Conservation (phyloP, 768 basidiomycete species). For the Rubroboletus satanas region DNA sequence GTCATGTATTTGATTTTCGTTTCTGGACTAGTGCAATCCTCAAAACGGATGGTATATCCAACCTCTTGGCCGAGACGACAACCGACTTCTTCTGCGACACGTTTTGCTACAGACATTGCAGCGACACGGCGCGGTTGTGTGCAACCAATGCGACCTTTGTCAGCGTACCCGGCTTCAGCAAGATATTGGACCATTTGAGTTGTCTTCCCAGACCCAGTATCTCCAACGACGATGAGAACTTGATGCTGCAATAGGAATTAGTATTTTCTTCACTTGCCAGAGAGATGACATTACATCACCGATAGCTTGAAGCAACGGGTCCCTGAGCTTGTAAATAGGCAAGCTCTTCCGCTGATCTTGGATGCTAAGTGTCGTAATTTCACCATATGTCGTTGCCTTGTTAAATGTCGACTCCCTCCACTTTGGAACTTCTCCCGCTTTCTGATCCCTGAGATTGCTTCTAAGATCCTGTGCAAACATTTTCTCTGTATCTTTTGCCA, state of each 20-base stretch:
- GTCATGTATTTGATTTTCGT: constrained; percentile 99
- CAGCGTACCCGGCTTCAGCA: constrained; percentile 91
- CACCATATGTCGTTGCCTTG: constrained; percentile 94
- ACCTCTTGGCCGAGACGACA: constrained; percentile 97
- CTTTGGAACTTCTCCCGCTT: constrained; percentile 74
- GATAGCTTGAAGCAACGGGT: constrained; percentile 86
- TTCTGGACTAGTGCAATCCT: constrained; percentile 98
- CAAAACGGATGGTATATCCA: constrained; percentile 98
- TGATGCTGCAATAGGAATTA: constrained; percentile 48
- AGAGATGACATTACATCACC: constrained; percentile 57
- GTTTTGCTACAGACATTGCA: constrained; percentile 98
- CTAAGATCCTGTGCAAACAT: constrained; percentile 92
- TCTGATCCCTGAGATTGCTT: constrained; percentile 76
- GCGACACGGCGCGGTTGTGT: constrained; percentile 99
- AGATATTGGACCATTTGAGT: constrained; percentile 99
- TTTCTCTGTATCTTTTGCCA: constrained; percentile 83
- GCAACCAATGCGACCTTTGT: constrained; percentile 88
- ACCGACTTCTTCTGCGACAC: constrained; percentile 97
- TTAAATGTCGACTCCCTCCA: constrained; percentile 95
- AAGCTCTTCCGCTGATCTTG: constrained; percentile 89
- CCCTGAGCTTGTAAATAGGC: constrained; percentile 94
- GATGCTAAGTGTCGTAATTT: constrained; percentile 84
- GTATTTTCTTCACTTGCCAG: background rate
- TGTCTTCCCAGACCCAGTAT: constrained; percentile 98
- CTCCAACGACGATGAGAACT: constrained; percentile 96